Percentiles rank a stretch among this genome's conserved stretches.
Conservation (phyloP, 1,284 basidiomycete genomes). For the Pisolithus thermaeus region DNA sequence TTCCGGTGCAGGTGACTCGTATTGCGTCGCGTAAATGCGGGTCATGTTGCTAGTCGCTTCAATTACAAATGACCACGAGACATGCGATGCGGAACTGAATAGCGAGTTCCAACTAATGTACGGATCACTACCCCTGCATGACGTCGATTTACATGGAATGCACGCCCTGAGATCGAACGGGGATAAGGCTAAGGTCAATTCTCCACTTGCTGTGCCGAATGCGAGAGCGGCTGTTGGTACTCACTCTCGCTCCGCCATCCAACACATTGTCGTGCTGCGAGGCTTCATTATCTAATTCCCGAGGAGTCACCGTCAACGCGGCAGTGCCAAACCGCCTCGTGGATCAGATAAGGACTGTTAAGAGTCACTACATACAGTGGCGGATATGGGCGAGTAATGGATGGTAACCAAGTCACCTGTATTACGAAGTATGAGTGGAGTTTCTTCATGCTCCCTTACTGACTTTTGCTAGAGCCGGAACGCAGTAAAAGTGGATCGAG, state of each 20-base stretch:
- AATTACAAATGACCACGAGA: background rate
- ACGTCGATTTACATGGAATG: background rate
- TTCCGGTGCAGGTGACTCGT: background rate
- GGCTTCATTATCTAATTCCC: slow-evolving; percentile 24
- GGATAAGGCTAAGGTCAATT: slow-evolving; percentile 6
- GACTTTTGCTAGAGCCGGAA: slow-evolving; percentile 17
- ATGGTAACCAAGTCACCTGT: slow-evolving; percentile 13
- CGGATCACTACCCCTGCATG: background rate
- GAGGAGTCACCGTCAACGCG: slow-evolving; percentile 15
- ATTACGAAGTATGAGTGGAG: slow-evolving; percentile 17
- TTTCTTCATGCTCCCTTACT: slow-evolving; percentile 16
- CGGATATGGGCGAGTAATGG: slow-evolving; percentile 22
- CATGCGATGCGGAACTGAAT: too few relatives aligned
- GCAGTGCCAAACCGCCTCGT: slow-evolving; percentile 20
- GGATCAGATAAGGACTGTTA: slow-evolving; percentile 24
- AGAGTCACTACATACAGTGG: slow-evolving; percentile 14
- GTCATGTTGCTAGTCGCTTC: background rate
- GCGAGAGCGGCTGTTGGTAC: slow-evolving; percentile 14
- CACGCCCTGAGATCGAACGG: slow-evolving; percentile 15
- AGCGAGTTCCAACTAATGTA: too few relatives aligned
- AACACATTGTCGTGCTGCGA: slow-evolving; percentile 14
- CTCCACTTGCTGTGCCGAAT: slow-evolving; percentile 4
- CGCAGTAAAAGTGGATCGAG: slow-evolving; percentile 9
- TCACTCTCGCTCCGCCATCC: slow-evolving; percentile 15
- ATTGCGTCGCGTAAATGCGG: background rate